A percentile compares a stretch with the other conserved stretches of the same genome.
Evolutionary conservation across 2,329 filamentous ascomycete species (phyloP).

Genomic region (Tothia fuscella): DNA sequence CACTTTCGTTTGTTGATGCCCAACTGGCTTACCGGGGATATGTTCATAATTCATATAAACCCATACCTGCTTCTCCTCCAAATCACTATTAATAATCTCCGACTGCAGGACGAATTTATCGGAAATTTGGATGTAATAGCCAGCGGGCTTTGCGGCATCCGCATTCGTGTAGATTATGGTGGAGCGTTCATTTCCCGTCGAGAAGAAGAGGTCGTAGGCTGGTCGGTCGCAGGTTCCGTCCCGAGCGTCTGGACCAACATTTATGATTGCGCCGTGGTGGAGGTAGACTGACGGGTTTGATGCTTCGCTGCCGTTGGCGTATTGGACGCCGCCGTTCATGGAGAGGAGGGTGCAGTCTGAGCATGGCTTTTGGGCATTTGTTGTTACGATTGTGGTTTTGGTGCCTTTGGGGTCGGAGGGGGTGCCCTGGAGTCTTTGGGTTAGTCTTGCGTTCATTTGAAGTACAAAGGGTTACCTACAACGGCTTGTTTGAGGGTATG

Average conservation of each 20-base stretch:
- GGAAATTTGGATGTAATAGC: not conserved
- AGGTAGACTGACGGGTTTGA: not conserved
- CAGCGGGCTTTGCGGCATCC: not conserved
- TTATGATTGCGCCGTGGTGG: not conserved
- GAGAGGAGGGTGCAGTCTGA: not conserved
- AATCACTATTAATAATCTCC: conserved; percentile 2
- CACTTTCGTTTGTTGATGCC: not conserved
- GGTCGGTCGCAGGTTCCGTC: not conserved
- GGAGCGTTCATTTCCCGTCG: conserved; percentile 4
- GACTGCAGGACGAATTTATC: conserved; percentile 4
- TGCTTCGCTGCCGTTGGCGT: not conserved
- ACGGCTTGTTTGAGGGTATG: not conserved
- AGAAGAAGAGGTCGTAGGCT: conserved; percentile 5
- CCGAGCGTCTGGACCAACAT: not conserved
- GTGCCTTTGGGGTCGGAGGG: not conserved
- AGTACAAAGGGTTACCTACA: not conserved
- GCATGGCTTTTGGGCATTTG: conserved; percentile 1
- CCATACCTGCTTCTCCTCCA: not conserved
- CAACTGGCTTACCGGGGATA: not conserved
- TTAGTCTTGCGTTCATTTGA: not conserved
- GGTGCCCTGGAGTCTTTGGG: not conserved
- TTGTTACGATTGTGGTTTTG: conserved; percentile 2
- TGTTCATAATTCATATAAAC: conserved; percentile 5
- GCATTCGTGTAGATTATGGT: not conserved
- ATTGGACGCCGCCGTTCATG: not conserved